Conservation (phyloP, 1,139 yeast species). For the Hyphopichia pseudoburtonii region DNA sequence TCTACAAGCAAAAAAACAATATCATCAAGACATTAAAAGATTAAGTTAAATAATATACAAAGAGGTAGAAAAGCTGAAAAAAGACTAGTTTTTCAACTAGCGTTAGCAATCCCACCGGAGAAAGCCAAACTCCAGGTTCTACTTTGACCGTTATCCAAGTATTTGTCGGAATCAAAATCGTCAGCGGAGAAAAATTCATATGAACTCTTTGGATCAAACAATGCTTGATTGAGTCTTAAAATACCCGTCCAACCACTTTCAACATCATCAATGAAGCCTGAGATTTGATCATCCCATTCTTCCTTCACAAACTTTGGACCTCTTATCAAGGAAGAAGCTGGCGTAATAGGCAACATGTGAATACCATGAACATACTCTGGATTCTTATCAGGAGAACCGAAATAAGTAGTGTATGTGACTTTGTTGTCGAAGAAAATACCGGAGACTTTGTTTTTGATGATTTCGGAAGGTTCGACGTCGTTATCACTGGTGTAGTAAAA, state of each 20-base stretch:
- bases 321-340: conserved; percentile 71
- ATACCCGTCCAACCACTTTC: conserved; percentile 81
- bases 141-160: conserved; percentile 78
- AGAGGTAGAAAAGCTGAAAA: too few relatives aligned
- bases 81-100: too few relatives aligned
- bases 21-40: neutral
- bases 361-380: conserved; percentile 89
- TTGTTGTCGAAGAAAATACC: conserved; percentile 87
- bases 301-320: conserved; percentile 59
- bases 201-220: conserved; percentile 59
- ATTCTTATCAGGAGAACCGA: conserved; percentile 41
- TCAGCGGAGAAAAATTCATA: conserved; percentile 58
- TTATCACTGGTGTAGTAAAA: conserved; percentile 59
- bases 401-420: conserved; percentile 86
- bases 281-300: conserved; percentile 63
- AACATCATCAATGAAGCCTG: conserved; percentile 45
- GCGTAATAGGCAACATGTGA: conserved; percentile 82
- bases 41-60: neutral
- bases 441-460: conserved; percentile 64
- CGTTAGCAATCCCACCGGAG: conserved; percentile 43
- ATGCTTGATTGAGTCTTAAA: conserved; percentile 65
- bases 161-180: conserved; percentile 38
- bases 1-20: neutral
- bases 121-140: conserved; percentile 77
- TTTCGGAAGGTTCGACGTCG: conserved; percentile 54